phyloP scores from a whole-genome alignment of 495 filamentous ascomycete genomes.

The Rhizodiscina lignyota region DNA sequence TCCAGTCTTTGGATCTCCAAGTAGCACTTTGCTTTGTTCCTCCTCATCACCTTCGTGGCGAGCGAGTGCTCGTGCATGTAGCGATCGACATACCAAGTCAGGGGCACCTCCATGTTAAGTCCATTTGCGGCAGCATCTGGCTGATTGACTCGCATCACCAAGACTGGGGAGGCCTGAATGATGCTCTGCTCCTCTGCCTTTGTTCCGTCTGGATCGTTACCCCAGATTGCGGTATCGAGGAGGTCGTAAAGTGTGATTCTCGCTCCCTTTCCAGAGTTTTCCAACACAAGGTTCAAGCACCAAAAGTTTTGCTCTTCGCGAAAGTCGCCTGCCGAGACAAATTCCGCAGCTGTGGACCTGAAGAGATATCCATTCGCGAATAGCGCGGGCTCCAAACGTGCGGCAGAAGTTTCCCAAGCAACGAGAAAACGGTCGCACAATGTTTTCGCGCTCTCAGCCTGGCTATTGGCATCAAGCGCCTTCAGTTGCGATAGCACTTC shows the following conservation, averaged over 20 bases:
- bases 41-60: conserved; percentile 12
- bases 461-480: conserved; percentile 8
- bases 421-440: too few relatives aligned
- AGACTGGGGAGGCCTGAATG: neutral
- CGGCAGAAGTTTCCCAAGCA: conserved; percentile 9
- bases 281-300: neutral
- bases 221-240: neutral
- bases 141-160: neutral
- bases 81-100: neutral
- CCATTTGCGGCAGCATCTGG: neutral
- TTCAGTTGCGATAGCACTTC: conserved; percentile 39
- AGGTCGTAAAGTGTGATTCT: neutral
- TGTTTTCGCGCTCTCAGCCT: conserved; percentile 9
- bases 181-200: neutral
- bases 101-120: neutral
- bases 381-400: neutral
- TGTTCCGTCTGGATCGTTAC: neutral
- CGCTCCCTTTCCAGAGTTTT: neutral
- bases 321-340: neutral
- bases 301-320: neutral
- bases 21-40: conserved; percentile 10
- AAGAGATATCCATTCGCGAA: conserved; percentile 1
- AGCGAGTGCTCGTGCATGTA: neutral
- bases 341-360: neutral
- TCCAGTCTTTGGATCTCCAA: too few relatives aligned